A percentile compares a stretch with the other conserved stretches of the same genome.
Evolutionary conservation across 805 yeast species (phyloP).

Genomic region (Priceomyces fermenticarens): DNA sequence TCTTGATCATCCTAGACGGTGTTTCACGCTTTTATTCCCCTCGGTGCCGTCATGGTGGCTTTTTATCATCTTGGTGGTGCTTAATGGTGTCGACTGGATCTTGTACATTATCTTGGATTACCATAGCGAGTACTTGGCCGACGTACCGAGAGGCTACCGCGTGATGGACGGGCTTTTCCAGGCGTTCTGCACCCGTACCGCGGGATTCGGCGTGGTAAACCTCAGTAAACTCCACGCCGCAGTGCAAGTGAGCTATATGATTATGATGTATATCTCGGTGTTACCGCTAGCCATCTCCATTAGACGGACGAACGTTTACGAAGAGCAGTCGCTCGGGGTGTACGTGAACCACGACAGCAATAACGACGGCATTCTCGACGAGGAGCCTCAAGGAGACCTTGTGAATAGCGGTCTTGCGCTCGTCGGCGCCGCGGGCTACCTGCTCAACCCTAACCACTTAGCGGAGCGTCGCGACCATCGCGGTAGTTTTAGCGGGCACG

Average conservation of each 20-base stretch:
- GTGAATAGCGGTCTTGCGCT: too few species aligned
- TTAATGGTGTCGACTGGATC: conserved; percentile 77
- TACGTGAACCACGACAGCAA: conserved; percentile 45
- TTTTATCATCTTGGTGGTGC: conserved; percentile 62
- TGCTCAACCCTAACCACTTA: too few species aligned
- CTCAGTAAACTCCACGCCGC: conserved; percentile 78
- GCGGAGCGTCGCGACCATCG: too few species aligned
- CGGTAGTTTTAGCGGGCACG: too few species aligned
- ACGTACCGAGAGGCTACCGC: conserved; percentile 62
- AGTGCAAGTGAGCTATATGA: conserved; percentile 86
- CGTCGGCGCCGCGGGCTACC: too few species aligned
- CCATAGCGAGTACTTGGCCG: conserved; percentile 47
- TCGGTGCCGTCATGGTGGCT: conserved; percentile 96
- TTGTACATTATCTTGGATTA: conserved; percentile 79
- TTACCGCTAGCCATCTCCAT: conserved; percentile 94
- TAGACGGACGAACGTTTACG: conserved; percentile 95
- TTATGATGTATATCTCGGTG: conserved; percentile 98
- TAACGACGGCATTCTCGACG: conserved; percentile 14
- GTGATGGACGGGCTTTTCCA: conserved; percentile 84
- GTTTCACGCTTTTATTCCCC: conserved; percentile 90
- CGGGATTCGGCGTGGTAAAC: conserved; percentile 79
- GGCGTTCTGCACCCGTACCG: conserved; percentile 90
- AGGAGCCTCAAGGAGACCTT: too few species aligned
- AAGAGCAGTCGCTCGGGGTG: conserved; percentile 95
- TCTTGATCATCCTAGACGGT: conserved; percentile 94